phyloP scores from a whole-genome alignment of 2,329 filamentous ascomycete species.

The Penicillium sp. region DNA sequence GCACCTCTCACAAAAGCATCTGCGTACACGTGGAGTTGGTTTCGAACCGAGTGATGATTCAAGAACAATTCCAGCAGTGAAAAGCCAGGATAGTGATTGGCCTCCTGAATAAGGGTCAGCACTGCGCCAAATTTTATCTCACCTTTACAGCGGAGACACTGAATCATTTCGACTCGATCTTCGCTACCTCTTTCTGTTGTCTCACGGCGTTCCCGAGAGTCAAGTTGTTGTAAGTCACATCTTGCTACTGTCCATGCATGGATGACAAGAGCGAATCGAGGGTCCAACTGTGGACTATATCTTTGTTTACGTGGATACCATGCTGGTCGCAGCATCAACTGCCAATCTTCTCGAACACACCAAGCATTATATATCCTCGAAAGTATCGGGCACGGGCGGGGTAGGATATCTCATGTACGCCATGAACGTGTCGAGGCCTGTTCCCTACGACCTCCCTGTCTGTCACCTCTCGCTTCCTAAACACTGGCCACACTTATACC shows the following conservation, averaged over 20 bases:
- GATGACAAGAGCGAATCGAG: slow-evolving; percentile 23
- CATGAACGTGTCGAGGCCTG: too few relatives aligned
- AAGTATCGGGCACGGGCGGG: too few relatives aligned
- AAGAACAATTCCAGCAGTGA: slow-evolving; percentile 48
- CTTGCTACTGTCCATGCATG: slow-evolving; percentile 15
- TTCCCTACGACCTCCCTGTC: too few relatives aligned
- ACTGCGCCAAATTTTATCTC: neutral
- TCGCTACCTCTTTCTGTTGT: neutral
- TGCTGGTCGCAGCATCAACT: too few relatives aligned
- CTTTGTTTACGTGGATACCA: too few relatives aligned
- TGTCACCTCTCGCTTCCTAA: too few relatives aligned
- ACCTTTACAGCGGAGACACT: neutral
- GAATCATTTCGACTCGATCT: neutral
- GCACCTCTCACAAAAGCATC: too few relatives aligned
- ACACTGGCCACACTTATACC: too few relatives aligned
- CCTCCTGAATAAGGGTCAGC: neutral
- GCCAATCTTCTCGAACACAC: too few relatives aligned
- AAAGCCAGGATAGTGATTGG: slow-evolving; percentile 51
- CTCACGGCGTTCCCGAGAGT: neutral
- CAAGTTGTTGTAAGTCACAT: neutral
- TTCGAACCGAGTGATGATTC: neutral
- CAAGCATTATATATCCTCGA: too few relatives aligned
- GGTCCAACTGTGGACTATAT: slow-evolving; percentile 10
- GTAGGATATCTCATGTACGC: too few relatives aligned
- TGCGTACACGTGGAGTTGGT: too few relatives aligned